Evolutionary conservation across 2,329 filamentous ascomycete species (phyloP).

Genomic region (Neonectria faginata): DNA sequence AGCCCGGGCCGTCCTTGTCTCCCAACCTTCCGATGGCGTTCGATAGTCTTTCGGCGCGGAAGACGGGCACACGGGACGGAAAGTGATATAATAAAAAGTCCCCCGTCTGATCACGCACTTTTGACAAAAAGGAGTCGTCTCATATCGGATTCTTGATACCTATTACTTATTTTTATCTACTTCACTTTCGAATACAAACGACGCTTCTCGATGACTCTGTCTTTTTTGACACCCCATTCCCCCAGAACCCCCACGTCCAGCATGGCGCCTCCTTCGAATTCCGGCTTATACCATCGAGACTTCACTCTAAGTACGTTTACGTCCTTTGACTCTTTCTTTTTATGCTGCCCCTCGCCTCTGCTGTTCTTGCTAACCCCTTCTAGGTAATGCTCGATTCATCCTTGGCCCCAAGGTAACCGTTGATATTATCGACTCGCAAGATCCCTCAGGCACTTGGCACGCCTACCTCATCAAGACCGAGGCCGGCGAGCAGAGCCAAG

Average conservation of each 20-base stretch:
- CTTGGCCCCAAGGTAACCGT: slow-evolving; percentile 40
- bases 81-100: slow-evolving; percentile 3
- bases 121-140: neutral
- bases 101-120: slow-evolving; percentile 15
- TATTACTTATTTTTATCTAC: neutral
- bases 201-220: slow-evolving; percentile 25
- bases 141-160: slow-evolving; percentile 1
- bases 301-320: slow-evolving; percentile 13
- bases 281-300: slow-evolving; percentile 15
- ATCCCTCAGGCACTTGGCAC: slow-evolving; percentile 41
- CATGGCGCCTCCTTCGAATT: slow-evolving; percentile 18
- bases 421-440: slow-evolving; percentile 42
- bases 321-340: neutral
- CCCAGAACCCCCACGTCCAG: slow-evolving; percentile 17
- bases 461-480: slow-evolving; percentile 44
- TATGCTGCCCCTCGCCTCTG: neutral
- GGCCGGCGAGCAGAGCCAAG: slow-evolving; percentile 41
- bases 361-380: neutral
- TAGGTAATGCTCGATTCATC: slow-evolving; percentile 47
- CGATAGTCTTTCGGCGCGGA: neutral
- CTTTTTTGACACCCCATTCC: slow-evolving; percentile 15
- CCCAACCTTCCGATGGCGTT: neutral
- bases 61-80: neutral
- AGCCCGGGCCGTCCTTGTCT: neutral
- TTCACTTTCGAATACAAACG: neutral